phyloP scores from a whole-genome alignment of 1,139 yeast species.

The Eremothecium gossypii region DNA sequence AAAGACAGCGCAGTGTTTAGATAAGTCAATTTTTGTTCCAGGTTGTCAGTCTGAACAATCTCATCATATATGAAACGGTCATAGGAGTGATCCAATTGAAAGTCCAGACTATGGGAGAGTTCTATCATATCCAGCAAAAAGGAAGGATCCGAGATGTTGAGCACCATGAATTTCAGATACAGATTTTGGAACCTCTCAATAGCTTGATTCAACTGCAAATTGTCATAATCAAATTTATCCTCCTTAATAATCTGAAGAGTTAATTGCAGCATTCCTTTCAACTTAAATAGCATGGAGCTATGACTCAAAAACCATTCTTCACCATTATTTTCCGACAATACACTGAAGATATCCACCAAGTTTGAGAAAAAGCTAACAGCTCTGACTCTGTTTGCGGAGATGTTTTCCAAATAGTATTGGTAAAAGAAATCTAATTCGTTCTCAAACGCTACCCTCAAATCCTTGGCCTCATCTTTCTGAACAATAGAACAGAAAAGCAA shows the following conservation, averaged over 20 bases:
- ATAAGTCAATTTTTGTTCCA: conserved; percentile 40
- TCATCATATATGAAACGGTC: conserved; percentile 50
- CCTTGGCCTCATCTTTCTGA: conserved; percentile 41
- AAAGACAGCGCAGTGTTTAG: conserved; percentile 46
- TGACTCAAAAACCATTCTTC: conserved; percentile 54
- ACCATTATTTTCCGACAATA: conserved; percentile 44
- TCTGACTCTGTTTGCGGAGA: conserved; percentile 26
- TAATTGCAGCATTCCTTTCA: conserved; percentile 23
- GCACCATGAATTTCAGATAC: conserved; percentile 41
- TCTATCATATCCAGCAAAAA: conserved; percentile 38
- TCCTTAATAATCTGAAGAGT: conserved; percentile 21
- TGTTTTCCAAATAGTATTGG: conserved; percentile 22
- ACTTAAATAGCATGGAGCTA: conserved; percentile 30
- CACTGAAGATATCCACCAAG: conserved; percentile 52
- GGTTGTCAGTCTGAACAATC: conserved; percentile 46
- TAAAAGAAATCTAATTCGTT: conserved; percentile 39
- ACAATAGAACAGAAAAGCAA: conserved; percentile 28
- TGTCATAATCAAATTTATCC: conserved; percentile 31
- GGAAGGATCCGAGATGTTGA: conserved; percentile 33
- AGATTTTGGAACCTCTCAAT: conserved; percentile 51
- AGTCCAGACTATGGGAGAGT: conserved; percentile 15
- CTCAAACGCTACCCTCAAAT: conserved; percentile 47
- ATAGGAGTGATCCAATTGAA: conserved; percentile 36
- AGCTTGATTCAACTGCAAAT: conserved; percentile 69
- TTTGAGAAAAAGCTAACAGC: conserved; percentile 44